Conservation (phyloP, 2,329 filamentous ascomycete genomes). For the Penicillium sp. region DNA sequence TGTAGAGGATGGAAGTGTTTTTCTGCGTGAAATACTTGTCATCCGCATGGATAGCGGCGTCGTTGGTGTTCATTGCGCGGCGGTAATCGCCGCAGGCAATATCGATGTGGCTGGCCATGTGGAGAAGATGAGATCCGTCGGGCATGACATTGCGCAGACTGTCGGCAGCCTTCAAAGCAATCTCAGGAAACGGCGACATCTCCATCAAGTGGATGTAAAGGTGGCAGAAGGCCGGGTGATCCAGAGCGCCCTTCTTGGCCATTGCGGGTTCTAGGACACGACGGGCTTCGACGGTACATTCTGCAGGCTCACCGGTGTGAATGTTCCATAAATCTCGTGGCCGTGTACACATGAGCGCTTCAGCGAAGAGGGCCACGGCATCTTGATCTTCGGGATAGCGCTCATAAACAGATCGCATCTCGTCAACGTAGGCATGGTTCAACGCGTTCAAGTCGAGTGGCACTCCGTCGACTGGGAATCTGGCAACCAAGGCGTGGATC, state of each 20-base stretch:
- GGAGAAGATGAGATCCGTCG: conserved; percentile 66
- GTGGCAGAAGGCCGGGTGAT: conserved; percentile 69
- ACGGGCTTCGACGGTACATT: conserved; percentile 58
- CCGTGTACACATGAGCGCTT: conserved; percentile 63
- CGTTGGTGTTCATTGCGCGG: conserved; percentile 63
- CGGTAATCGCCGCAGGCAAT: conserved; percentile 70
- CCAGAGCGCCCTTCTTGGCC: conserved; percentile 43
- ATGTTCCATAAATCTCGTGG: conserved; percentile 64
- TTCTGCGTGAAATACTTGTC: conserved; percentile 59
- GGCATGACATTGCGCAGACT: conserved; percentile 62
- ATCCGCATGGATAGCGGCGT: conserved; percentile 64
- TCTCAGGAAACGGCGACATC: conserved; percentile 66
- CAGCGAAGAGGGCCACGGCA: conserved; percentile 60
- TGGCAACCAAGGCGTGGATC: conserved; percentile 58
- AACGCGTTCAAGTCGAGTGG: conserved; percentile 51
- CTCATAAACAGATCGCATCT: conserved; percentile 56
- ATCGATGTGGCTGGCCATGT: conserved; percentile 77
- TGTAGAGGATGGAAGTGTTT: background rate
- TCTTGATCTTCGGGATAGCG: conserved; percentile 57
- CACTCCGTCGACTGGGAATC: conserved; percentile 55
- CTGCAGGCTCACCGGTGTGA: conserved; percentile 55
- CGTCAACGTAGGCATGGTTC: conserved; percentile 59
- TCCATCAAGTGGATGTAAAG: conserved; percentile 75
- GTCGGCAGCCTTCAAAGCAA: conserved; percentile 60
- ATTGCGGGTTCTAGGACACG: conserved; percentile 58